A percentile compares a stretch with the other conserved stretches of the same genome.
phyloP scores from a whole-genome alignment of 1,139 yeast species.

The Pichiaceae sp. region DNA sequence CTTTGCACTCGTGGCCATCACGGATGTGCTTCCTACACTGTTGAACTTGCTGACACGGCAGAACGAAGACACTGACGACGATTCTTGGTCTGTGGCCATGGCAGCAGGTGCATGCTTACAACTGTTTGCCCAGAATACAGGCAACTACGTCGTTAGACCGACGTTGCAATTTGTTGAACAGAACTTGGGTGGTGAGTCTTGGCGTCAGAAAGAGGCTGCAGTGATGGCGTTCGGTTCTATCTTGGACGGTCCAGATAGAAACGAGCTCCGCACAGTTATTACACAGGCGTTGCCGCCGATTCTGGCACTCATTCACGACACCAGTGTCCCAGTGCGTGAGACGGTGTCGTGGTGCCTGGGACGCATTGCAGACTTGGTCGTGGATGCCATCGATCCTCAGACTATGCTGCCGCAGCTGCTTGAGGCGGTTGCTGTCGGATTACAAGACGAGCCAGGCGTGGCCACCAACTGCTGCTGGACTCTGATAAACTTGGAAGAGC shows the following conservation, averaged over 20 bases:
- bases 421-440: constrained; percentile 65
- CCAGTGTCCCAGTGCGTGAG: constrained; percentile 79
- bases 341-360: constrained; percentile 99
- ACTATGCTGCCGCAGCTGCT: constrained; percentile 62
- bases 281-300: constrained; percentile 80
- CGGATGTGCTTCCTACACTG: constrained; percentile 82
- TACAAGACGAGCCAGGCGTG: constrained; percentile 85
- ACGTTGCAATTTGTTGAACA: constrained; percentile 76
- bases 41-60: constrained; percentile 75
- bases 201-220: constrained; percentile 95
- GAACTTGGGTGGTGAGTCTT: constrained; percentile 50
- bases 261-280: constrained; percentile 57
- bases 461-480: constrained; percentile 98
- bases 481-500: constrained; percentile 83
- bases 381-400: constrained; percentile 64
- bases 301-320: constrained; percentile 62
- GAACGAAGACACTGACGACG: constrained; percentile 88
- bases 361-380: constrained; percentile 82
- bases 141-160: constrained; percentile 76
- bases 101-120: constrained; percentile 98
- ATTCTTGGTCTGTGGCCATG: constrained; percentile 97
- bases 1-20: constrained; percentile 78
- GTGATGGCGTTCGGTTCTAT: constrained; percentile 99
- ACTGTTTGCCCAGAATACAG: constrained; percentile 85
- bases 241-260: constrained; percentile 86